Conservation (phyloP, 495 filamentous ascomycete species). For the Daldinia decipiens region DNA sequence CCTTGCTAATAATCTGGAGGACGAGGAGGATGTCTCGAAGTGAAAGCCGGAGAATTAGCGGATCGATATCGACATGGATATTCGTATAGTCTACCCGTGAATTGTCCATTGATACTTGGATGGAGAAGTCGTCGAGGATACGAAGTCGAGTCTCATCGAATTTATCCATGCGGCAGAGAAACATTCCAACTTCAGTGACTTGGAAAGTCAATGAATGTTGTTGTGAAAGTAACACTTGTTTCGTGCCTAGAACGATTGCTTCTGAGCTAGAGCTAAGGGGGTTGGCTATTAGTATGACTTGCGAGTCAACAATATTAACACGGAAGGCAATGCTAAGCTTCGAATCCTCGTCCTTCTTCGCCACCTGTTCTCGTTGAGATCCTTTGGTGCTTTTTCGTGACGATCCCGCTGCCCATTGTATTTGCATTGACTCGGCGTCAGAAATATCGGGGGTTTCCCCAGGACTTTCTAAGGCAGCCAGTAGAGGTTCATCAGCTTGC, state of each 20-base stretch:
- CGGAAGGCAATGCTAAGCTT: conserved; percentile 86
- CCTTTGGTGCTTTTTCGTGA: conserved; percentile 41
- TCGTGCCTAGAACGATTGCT: conserved; percentile 93
- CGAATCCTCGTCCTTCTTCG: conserved; percentile 46
- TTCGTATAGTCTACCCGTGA: conserved; percentile 75
- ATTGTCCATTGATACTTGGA: conserved; percentile 89
- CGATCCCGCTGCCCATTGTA: conserved; percentile 46
- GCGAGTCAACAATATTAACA: conserved; percentile 93
- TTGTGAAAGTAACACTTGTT: conserved; percentile 90
- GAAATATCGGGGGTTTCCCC: conserved; percentile 68
- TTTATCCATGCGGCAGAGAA: conserved; percentile 96
- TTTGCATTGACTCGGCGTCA: conserved; percentile 63
- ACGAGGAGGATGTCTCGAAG: conserved; percentile 94
- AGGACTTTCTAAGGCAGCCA: conserved; percentile 64
- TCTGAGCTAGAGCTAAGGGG: conserved; percentile 89
- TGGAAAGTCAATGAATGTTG: conserved; percentile 95
- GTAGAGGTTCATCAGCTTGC: conserved; percentile 66
- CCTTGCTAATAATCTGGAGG: conserved; percentile 91
- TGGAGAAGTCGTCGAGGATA: conserved; percentile 94
- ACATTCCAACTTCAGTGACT: conserved; percentile 94
- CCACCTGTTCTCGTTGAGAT: conserved; percentile 17
- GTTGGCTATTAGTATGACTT: conserved; percentile 95
- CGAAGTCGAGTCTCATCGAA: conserved; percentile 87
- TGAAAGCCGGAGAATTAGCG: conserved; percentile 90
- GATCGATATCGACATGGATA: conserved; percentile 88